Conservation (phyloP, 352 stramenopile genomes). For the Globisporangium ultimum region DNA sequence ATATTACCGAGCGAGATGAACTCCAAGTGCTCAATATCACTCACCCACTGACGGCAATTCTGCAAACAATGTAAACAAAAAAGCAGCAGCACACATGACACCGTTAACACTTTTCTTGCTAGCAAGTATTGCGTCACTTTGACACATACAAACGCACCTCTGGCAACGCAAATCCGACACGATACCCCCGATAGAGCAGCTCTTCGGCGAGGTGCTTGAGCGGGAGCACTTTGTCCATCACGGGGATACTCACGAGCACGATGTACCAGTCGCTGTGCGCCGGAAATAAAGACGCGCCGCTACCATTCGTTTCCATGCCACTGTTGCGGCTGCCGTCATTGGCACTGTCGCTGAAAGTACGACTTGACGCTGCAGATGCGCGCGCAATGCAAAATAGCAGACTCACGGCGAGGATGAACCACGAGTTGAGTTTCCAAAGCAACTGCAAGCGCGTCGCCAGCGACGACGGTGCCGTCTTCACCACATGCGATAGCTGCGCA, state of each 20-base stretch:
- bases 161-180: conserved; percentile 74
- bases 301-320: too few relatives aligned
- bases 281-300: neutral
- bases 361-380: neutral
- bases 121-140: too few relatives aligned
- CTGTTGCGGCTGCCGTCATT: neutral
- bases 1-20: conserved; percentile 79
- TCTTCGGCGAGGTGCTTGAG: conserved; percentile 78
- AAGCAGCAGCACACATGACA: neutral
- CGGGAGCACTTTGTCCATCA: conserved; percentile 78
- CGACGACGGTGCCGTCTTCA: neutral
- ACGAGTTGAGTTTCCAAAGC: conserved; percentile 31
- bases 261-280: conserved; percentile 58
- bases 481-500: neutral
- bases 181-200: conserved; percentile 65
- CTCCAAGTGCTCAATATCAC: conserved; percentile 68
- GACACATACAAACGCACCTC: conserved; percentile 32
- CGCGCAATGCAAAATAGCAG: conserved; percentile 20
- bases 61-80: conserved; percentile 9
- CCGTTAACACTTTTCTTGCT: neutral
- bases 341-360: conserved; percentile 7
- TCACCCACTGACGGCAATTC: conserved; percentile 77
- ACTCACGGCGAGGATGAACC: conserved; percentile 26
- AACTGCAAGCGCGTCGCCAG: conserved; percentile 13
- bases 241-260: conserved; percentile 81